Conservation (phyloP, 441 rosid genomes). For the Populus hybrid region DNA sequence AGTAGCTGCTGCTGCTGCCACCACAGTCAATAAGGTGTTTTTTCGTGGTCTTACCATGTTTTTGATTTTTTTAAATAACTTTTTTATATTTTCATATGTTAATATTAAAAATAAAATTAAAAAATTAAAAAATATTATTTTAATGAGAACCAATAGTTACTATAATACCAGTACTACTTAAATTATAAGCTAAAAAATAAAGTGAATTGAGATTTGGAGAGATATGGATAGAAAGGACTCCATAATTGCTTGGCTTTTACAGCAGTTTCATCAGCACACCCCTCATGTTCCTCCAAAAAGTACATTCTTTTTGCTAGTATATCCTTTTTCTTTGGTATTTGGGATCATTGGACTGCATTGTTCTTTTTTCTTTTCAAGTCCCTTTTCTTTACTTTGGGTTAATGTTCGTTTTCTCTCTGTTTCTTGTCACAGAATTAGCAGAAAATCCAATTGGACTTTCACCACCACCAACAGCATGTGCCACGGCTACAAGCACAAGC, state of each 20-base stretch:
- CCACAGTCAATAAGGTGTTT: not conserved
- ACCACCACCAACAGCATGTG: constrained; percentile 25
- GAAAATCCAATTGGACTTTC: constrained; percentile 38
- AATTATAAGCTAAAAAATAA: constrained; percentile 24
- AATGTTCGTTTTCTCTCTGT: not conserved
- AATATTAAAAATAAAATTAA: no score
- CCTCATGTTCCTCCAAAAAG: not conserved
- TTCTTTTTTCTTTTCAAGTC: not conserved
- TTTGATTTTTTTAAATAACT: no score
- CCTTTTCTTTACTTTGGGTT: not conserved
- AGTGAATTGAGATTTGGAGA: constrained; percentile 12
- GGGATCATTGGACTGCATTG: not conserved
- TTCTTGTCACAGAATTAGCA: constrained; percentile 37
- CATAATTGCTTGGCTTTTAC: constrained; percentile 34
- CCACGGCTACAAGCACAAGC: constrained; percentile 17
- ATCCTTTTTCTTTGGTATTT: not conserved
- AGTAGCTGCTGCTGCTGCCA: not conserved
- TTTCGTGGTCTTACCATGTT: no score
- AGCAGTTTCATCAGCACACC: not conserved
- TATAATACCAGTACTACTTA: no score
- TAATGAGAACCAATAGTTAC: no score
- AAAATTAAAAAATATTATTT: no score
- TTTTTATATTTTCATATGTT: no score
- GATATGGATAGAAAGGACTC: constrained; percentile 32
- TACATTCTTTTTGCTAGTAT: constrained; percentile 1